These are phyloP conservation scores for Pluteus cervinus DNA, from an alignment of 768 basidiomycete genomes.

Conservation along the genomic window DNA sequence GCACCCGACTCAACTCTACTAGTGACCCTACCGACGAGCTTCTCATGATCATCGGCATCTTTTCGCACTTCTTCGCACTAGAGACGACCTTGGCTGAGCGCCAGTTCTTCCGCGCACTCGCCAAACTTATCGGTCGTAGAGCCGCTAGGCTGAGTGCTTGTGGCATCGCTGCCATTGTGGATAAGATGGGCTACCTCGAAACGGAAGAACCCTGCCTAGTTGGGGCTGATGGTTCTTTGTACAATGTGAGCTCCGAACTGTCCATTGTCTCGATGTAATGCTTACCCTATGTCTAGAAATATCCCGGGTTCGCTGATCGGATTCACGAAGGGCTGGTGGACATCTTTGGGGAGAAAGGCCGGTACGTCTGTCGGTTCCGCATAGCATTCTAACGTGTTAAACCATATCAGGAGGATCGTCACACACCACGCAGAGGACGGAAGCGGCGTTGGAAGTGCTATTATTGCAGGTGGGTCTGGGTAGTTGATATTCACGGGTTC, in stretches of 20 bases:
- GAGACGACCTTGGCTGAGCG: slow-evolving; percentile 96
- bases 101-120: slow-evolving; percentile 94
- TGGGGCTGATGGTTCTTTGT: slow-evolving; percentile 91
- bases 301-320: slow-evolving; percentile 90
- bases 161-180: slow-evolving; percentile 94
- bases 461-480: slow-evolving; percentile 62
- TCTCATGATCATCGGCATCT: slow-evolving; percentile 94
- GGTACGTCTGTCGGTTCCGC: slow-evolving; percentile 38
- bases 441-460: slow-evolving; percentile 92
- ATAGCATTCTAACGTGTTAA: slow-evolving; percentile 1
- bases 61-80: slow-evolving; percentile 93
- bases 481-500: slow-evolving; percentile 1
- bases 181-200: slow-evolving; percentile 89
- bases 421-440: slow-evolving; percentile 88
- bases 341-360: slow-evolving; percentile 94
- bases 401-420: slow-evolving; percentile 47
- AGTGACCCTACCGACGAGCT: slow-evolving; percentile 96
- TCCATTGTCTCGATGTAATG: slow-evolving; percentile 1
- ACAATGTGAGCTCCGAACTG: slow-evolving; percentile 59
- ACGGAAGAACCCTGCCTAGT: slow-evolving; percentile 88
- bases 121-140: slow-evolving; percentile 82
- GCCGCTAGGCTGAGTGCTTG: slow-evolving; percentile 91
- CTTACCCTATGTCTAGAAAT: slow-evolving; percentile 61
- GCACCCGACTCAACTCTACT: slow-evolving; percentile 6
- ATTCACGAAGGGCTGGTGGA: slow-evolving; percentile 91